Conservation (phyloP, 2,329 filamentous ascomycete genomes). For the Akanthomyces muscarius region DNA sequence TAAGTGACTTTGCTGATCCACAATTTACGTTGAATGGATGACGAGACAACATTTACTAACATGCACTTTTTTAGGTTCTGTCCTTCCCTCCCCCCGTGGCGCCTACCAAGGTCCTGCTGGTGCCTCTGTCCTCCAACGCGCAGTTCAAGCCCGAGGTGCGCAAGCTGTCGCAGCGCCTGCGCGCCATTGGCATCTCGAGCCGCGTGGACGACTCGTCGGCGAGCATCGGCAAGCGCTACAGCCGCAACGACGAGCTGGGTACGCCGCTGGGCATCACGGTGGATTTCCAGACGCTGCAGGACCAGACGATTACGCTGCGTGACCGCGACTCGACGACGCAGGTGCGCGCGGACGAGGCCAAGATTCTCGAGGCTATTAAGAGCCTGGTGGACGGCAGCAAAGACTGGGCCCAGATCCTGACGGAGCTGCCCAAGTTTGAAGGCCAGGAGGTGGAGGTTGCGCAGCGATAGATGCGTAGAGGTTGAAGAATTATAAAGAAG, state of each 20-base stretch:
- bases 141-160: constrained; percentile 76
- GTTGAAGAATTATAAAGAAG: background rate
- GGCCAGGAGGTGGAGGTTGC: constrained; percentile 60
- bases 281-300: constrained; percentile 91
- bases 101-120: constrained; percentile 92
- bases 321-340: constrained; percentile 90
- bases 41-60: constrained; percentile 14
- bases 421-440: constrained; percentile 79
- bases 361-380: constrained; percentile 72
- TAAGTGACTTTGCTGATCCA: constrained; percentile 46
- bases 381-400: constrained; percentile 47
- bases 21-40: background rate
- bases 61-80: constrained; percentile 39
- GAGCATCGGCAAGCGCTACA: constrained; percentile 91
- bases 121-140: constrained; percentile 77
- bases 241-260: constrained; percentile 91
- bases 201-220: constrained; percentile 87
- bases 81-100: constrained; percentile 63
- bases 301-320: constrained; percentile 79
- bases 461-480: constrained; percentile 25
- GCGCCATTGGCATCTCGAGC: constrained; percentile 72
- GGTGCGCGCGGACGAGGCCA: constrained; percentile 77
- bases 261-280: constrained; percentile 92
- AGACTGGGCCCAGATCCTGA: constrained; percentile 65
- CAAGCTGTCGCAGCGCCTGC: constrained; percentile 70